phyloP scores from a whole-genome alignment of 805 yeast species.

The Torulaspora quercuum region DNA sequence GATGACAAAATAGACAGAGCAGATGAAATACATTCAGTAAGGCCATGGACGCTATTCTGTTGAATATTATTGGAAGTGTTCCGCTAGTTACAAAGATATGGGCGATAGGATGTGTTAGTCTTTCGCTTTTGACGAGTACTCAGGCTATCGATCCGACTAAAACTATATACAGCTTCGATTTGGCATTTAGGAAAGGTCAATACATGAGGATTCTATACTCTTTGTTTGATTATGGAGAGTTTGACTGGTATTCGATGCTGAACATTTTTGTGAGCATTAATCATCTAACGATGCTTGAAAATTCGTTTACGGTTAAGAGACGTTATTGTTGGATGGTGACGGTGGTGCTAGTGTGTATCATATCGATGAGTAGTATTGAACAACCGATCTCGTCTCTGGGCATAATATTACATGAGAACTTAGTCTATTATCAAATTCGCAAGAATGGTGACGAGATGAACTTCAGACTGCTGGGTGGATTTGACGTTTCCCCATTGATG shows the following conservation, averaged over 20 bases:
- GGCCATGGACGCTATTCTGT: conserved; percentile 33
- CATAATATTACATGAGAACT: conserved; percentile 27
- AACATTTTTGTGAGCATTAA: conserved; percentile 25
- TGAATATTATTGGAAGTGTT: conserved; percentile 30
- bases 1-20: no score
- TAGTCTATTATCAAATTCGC: conserved; percentile 28
- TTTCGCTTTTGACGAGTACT: conserved; percentile 36
- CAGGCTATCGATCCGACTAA: conserved; percentile 36
- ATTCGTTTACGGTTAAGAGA: conserved; percentile 24
- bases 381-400: conserved; percentile 33
- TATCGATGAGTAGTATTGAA: conserved; percentile 25
- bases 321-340: conserved; percentile 30
- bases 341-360: conserved; percentile 17
- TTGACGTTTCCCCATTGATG: conserved; percentile 22
- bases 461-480: conserved; percentile 24
- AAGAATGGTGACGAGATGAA: conserved; percentile 21
- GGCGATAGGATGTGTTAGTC: conserved; percentile 37
- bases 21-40: conserved; percentile 1
- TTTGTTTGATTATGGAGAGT: conserved; percentile 39
- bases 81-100: conserved; percentile 44
- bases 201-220: conserved; percentile 40
- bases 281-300: conserved; percentile 29
- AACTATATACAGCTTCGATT: conserved; percentile 38
- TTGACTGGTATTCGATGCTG: conserved; percentile 24
- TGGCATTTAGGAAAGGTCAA: conserved; percentile 40